phyloP scores from a whole-genome alignment of 768 basidiomycete genomes.

The Lentinula detonsa region DNA sequence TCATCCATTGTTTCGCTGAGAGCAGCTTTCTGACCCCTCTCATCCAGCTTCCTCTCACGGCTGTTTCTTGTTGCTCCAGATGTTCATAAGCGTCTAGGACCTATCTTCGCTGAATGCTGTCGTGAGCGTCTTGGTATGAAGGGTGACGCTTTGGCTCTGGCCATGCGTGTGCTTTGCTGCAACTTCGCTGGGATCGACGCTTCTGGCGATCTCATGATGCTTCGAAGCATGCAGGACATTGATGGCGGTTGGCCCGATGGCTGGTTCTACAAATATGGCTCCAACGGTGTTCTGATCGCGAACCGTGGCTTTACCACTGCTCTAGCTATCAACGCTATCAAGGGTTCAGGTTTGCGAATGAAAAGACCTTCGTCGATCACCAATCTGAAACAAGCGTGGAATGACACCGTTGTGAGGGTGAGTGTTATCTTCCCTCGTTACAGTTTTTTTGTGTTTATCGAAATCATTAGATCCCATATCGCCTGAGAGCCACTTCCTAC shows the following conservation, averaged over 20 bases:
- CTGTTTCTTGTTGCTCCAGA: slow-evolving; percentile 33
- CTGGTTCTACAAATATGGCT: slow-evolving; percentile 53
- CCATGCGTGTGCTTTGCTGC: slow-evolving; percentile 48
- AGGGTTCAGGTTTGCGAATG: not conserved
- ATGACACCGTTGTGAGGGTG: slow-evolving; percentile 1
- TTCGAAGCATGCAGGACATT: slow-evolving; percentile 42
- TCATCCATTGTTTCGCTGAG: not conserved
- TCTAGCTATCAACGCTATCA: slow-evolving; percentile 44
- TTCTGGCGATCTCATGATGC: slow-evolving; percentile 35
- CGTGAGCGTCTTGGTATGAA: slow-evolving; percentile 43
- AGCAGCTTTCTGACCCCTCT: slow-evolving; percentile 22
- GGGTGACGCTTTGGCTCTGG: slow-evolving; percentile 49
- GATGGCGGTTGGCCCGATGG: slow-evolving; percentile 53
- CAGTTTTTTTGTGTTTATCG: not conserved
- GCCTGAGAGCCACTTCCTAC: not conserved
- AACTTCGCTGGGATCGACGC: slow-evolving; percentile 32
- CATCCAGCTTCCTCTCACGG: slow-evolving; percentile 42
- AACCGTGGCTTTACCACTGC: slow-evolving; percentile 53
- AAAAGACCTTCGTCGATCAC: slow-evolving; percentile 2
- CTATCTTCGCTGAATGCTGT: slow-evolving; percentile 37
- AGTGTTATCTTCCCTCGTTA: not conserved
- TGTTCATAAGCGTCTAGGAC: slow-evolving; percentile 29
- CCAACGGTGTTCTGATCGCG: slow-evolving; percentile 40
- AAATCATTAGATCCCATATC: not conserved
- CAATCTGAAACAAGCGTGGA: slow-evolving; percentile 2